Conservation (phyloP, 371 early-diverging fungal species). For the Zychaea mexicana region DNA sequence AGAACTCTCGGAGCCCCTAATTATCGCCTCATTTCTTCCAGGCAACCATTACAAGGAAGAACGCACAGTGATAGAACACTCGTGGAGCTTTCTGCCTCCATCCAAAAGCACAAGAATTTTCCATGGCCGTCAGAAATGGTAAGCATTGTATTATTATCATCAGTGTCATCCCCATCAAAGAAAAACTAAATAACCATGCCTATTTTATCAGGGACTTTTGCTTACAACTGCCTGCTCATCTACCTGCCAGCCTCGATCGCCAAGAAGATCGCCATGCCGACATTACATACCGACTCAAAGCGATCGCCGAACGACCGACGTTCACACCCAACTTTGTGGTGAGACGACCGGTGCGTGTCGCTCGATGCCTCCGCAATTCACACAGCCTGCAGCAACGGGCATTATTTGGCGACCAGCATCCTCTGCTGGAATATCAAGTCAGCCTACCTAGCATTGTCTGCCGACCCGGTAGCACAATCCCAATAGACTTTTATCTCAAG, state of each 20-base stretch:
- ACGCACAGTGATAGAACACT: slow-evolving; percentile 16
- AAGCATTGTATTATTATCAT: slow-evolving; percentile 11
- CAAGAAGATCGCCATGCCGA: slow-evolving; percentile 21
- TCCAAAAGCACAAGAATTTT: slow-evolving; percentile 22
- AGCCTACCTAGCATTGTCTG: slow-evolving; percentile 38
- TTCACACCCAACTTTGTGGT: slow-evolving; percentile 33
- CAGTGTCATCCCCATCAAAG: no score
- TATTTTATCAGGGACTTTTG: slow-evolving; percentile 35
- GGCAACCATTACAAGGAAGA: slow-evolving; percentile 15
- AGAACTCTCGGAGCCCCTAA: no score
- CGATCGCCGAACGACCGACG: slow-evolving; percentile 36
- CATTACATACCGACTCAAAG: slow-evolving; percentile 32
- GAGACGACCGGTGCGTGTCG: slow-evolving; percentile 20
- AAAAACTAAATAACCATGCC: background rate
- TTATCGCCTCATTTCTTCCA: slow-evolving; percentile 34
- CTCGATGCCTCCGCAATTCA: slow-evolving; percentile 1
- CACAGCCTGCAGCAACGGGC: background rate
- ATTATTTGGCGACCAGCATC: slow-evolving; percentile 35
- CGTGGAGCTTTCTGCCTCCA: slow-evolving; percentile 26
- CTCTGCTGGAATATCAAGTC: slow-evolving; percentile 36
- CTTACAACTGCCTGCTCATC: slow-evolving; percentile 36
- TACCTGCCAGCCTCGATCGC: slow-evolving; percentile 40
- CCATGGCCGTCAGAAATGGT: slow-evolving; percentile 33
- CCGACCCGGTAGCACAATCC: slow-evolving; percentile 31
- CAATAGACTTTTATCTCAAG: slow-evolving; percentile 35